phyloP scores from a whole-genome alignment of 441 rosid species.

The Daphne laureola region DNA sequence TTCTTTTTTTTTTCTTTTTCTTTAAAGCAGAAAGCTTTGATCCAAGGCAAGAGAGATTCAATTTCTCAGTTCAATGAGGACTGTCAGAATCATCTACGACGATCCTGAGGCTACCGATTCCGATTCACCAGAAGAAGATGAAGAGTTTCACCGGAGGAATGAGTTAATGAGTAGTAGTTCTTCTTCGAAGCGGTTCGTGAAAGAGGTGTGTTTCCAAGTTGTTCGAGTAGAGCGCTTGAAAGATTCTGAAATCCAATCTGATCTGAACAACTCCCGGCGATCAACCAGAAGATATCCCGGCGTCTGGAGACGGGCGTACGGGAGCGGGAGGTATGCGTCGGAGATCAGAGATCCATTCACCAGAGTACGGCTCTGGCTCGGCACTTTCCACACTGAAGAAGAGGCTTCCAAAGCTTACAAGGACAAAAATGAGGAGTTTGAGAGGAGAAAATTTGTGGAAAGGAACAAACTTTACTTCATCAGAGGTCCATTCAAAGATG shows the following conservation, averaged over 20 bases:
- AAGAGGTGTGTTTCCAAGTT: conserved; percentile 24
- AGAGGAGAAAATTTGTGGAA: conserved; percentile 1
- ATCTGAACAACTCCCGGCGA: neutral
- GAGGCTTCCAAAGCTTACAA: conserved; percentile 42
- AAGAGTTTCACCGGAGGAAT: neutral
- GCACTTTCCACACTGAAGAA: conserved; percentile 28
- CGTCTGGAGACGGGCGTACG: conserved; percentile 36
- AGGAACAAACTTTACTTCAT: no score
- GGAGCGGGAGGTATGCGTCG: conserved; percentile 38
- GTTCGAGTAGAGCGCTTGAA: neutral
- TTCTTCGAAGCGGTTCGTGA: conserved; percentile 19
- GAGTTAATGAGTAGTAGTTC: neutral
- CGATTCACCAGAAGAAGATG: conserved; percentile 32
- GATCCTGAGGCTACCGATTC: conserved; percentile 49
- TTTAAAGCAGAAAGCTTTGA: conserved; percentile 12
- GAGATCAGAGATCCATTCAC: conserved; percentile 38
- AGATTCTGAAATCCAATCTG: neutral
- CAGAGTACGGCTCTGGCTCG: conserved; percentile 32
- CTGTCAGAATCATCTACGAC: conserved; percentile 26
- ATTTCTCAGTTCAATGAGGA: conserved; percentile 21
- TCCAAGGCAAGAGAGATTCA: conserved; percentile 8
- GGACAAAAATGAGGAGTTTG: conserved; percentile 36
- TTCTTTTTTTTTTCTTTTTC: no score
- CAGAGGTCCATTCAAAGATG: no score
- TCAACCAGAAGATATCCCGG: conserved; percentile 12